A percentile compares a stretch with the other conserved stretches of the same genome.
These are phyloP conservation scores for Viola odorata DNA, from an alignment of 345 rosid species.

Conservation along the genomic window DNA sequence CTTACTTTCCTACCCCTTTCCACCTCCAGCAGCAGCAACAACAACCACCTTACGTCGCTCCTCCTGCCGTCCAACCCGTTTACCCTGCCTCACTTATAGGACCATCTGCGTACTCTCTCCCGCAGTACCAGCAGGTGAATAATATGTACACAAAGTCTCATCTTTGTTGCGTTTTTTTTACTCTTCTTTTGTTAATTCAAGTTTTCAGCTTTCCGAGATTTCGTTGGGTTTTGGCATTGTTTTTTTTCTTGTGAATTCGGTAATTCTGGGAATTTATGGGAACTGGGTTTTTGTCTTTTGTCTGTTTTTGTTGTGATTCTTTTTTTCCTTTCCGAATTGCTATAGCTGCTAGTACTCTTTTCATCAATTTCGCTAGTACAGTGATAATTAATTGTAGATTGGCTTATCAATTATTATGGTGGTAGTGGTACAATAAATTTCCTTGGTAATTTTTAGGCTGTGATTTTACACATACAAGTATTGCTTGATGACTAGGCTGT, in stretches of 20 bases:
- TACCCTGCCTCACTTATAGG: constrained; percentile 41
- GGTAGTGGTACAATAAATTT: no score
- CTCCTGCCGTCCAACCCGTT: constrained; percentile 18
- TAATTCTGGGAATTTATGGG: not conserved
- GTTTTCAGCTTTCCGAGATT: not conserved
- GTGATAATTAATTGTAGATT: no score
- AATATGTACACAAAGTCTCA: not conserved
- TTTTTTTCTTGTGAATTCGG: not conserved
- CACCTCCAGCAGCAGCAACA: constrained; percentile 37
- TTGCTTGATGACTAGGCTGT: no score
- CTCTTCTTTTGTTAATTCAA: not conserved
- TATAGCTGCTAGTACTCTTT: no score
- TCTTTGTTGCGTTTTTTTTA: not conserved
- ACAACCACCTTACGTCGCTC: constrained; percentile 28
- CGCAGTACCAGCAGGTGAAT: constrained; percentile 77
- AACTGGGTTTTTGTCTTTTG: not conserved
- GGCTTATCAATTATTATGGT: no score
- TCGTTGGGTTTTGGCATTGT: not conserved
- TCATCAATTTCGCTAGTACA: no score
- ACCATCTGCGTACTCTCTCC: constrained; percentile 52
- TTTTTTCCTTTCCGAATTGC: not conserved
- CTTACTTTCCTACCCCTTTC: constrained; percentile 44
- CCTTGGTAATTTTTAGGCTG: no score
- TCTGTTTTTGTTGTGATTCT: not conserved
- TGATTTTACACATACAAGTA: no score